Conservation (phyloP, 257 asterid genomes). For the Salvia hispanica region DNA sequence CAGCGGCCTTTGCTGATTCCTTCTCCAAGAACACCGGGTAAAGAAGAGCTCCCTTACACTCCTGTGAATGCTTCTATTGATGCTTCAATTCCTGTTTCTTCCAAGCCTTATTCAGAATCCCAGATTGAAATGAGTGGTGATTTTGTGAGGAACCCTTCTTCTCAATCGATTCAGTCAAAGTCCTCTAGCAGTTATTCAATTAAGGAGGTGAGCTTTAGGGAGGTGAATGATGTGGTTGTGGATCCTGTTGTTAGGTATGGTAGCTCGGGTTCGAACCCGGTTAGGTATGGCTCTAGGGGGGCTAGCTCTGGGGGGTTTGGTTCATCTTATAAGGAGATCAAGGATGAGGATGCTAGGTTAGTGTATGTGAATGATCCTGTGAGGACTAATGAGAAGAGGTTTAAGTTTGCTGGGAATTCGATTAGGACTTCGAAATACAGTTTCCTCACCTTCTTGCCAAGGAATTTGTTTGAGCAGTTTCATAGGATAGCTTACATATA, state of each 20-base stretch:
- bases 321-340: constrained; percentile 79
- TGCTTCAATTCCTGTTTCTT: constrained; percentile 36
- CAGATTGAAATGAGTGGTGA: constrained; percentile 50
- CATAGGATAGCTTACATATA: constrained; percentile 93
- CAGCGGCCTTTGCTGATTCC: constrained; percentile 40
- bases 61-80: constrained; percentile 39
- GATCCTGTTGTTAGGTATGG: constrained; percentile 49
- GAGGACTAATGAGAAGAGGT: constrained; percentile 58
- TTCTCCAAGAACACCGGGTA: constrained; percentile 39
- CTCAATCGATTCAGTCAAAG: constrained; percentile 60
- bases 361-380: constrained; percentile 71
- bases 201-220: constrained; percentile 66
- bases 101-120: constrained; percentile 42
- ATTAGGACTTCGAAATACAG: constrained; percentile 78
- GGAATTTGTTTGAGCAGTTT: constrained; percentile 91
- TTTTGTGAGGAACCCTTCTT: constrained; percentile 47
- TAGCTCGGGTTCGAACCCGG: constrained; percentile 42
- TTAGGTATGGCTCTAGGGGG: constrained; percentile 75
- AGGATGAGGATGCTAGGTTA: constrained; percentile 83
- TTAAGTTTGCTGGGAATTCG: constrained; percentile 72
- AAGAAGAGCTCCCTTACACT: constrained; percentile 39
- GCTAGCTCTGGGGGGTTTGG: constrained; percentile 72
- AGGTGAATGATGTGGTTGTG: constrained; percentile 42
- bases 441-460: constrained; percentile 80
- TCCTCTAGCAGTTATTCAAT: constrained; percentile 57